Percentiles rank a stretch among this genome's conserved stretches.
These are phyloP conservation scores for Metschnikowia cerradonensis DNA, from an alignment of 805 yeast species.

Conservation along the genomic window DNA sequence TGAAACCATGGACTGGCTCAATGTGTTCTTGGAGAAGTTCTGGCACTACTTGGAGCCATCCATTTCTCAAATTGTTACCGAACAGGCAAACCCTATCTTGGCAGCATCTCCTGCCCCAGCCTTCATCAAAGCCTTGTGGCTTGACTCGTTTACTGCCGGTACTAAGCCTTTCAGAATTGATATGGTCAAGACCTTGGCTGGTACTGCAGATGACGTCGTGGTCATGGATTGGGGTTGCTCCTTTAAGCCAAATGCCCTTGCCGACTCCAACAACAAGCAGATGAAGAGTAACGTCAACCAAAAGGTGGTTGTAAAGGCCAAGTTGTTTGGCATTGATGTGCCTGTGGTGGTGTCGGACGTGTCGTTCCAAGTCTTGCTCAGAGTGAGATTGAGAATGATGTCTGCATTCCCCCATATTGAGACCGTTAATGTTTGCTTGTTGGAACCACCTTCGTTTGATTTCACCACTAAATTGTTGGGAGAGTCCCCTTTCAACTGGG, in stretches of 20 bases:
- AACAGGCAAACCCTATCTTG: slow-evolving; percentile 77
- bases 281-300: slow-evolving; percentile 81
- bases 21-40: slow-evolving; percentile 81
- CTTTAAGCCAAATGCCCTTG: slow-evolving; percentile 84
- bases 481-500: slow-evolving; percentile 82
- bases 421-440: slow-evolving; percentile 78
- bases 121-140: slow-evolving; percentile 77
- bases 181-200: slow-evolving; percentile 79
- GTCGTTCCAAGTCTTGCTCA: slow-evolving; percentile 66
- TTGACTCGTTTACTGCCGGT: slow-evolving; percentile 87
- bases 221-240: slow-evolving; percentile 98
- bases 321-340: slow-evolving; percentile 74
- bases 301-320: slow-evolving; percentile 69
- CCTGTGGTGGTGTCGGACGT: slow-evolving; percentile 80
- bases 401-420: slow-evolving; percentile 88
- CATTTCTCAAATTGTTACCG: slow-evolving; percentile 77
- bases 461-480: slow-evolving; percentile 74
- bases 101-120: slow-evolving; percentile 78
- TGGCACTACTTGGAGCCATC: slow-evolving; percentile 93
- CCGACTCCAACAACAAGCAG: slow-evolving; percentile 83
- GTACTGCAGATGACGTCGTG: slow-evolving; percentile 87
- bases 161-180: slow-evolving; percentile 95
- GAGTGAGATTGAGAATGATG: slow-evolving; percentile 88
- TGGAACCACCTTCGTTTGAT: slow-evolving; percentile 87
- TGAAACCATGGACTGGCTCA: slow-evolving; percentile 95